Percentiles rank a stretch among this genome's conserved stretches.
These are phyloP conservation scores for Parietaria judaica DNA, from an alignment of 306 rosid genomes.

Conservation along the genomic window DNA sequence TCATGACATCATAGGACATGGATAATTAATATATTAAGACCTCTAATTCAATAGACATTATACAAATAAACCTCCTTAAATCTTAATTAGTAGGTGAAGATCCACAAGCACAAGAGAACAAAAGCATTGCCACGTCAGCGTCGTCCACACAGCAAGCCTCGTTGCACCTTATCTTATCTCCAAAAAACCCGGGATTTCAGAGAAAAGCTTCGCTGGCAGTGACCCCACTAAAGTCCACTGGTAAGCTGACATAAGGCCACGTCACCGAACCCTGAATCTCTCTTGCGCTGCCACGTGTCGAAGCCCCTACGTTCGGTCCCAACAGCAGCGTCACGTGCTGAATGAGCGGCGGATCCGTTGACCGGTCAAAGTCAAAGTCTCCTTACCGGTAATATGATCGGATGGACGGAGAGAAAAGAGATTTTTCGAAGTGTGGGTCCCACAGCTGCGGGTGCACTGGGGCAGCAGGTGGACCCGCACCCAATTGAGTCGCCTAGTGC, in stretches of 20 bases:
- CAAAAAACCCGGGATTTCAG: slow-evolving; percentile 9
- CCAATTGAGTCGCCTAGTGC: slow-evolving; percentile 55
- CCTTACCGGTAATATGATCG: slow-evolving; percentile 36
- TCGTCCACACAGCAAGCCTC: background rate
- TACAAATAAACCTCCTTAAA: background rate
- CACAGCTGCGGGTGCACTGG: slow-evolving; percentile 47
- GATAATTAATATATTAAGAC: background rate
- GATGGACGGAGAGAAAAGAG: slow-evolving; percentile 16
- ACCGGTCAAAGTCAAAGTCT: slow-evolving; percentile 25
- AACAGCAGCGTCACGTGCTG: slow-evolving; percentile 20
- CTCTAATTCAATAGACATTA: background rate
- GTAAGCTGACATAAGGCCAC: slow-evolving; percentile 8
- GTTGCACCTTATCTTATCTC: slow-evolving; percentile 10
- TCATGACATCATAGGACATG: too few relatives aligned
- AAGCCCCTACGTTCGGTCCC: slow-evolving; percentile 9
- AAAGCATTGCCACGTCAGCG: slow-evolving; percentile 8
- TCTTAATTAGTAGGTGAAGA: background rate
- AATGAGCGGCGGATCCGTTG: slow-evolving; percentile 1
- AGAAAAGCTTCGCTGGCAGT: background rate
- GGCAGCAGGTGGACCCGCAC: slow-evolving; percentile 56
- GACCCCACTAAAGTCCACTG: background rate
- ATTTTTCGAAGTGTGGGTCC: slow-evolving; percentile 3
- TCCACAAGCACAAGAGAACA: background rate
- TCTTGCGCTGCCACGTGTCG: slow-evolving; percentile 10
- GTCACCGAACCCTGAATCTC: background rate